A percentile compares a stretch with the other conserved stretches of the same genome.
These are phyloP conservation scores for Cinnamomum micranthum DNA, from an alignment of 164 flowering plant species.

Conservation along the genomic window DNA sequence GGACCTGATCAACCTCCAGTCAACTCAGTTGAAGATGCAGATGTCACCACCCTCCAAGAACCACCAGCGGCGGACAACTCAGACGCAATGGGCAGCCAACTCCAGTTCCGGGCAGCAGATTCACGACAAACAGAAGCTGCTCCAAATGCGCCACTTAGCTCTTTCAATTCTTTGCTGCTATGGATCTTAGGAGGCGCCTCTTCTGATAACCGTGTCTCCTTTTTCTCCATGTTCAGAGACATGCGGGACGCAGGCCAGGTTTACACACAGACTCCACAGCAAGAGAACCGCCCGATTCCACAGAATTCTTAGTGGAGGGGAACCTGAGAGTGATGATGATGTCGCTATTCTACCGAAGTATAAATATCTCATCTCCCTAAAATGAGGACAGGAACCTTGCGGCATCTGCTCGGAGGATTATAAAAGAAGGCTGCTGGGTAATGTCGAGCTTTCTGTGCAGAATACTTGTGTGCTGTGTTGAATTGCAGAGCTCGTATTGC, in stretches of 20 bases:
- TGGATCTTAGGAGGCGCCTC: slow-evolving; percentile 87
- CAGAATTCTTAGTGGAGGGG: slow-evolving; percentile 11
- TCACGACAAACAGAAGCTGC: slow-evolving; percentile 37
- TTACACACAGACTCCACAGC: slow-evolving; percentile 40
- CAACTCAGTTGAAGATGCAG: slow-evolving; percentile 20
- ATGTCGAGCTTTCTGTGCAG: no score
- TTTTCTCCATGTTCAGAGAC: slow-evolving; percentile 83
- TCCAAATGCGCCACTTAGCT: slow-evolving; percentile 49
- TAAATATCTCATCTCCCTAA: no score
- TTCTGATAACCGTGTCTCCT: slow-evolving; percentile 74
- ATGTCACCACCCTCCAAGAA: slow-evolving; percentile 25
- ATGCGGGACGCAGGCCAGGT: slow-evolving; percentile 76
- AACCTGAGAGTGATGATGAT: not conserved
- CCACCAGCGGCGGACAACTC: slow-evolving; percentile 24
- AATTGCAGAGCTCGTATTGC: no score
- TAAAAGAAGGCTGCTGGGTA: no score
- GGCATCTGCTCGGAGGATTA: no score
- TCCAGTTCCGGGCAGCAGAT: slow-evolving; percentile 33
- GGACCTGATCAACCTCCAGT: slow-evolving; percentile 26
- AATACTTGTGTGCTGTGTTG: no score
- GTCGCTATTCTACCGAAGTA: not conserved
- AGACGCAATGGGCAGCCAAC: slow-evolving; percentile 25
- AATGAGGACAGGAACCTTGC: no score
- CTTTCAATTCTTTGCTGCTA: slow-evolving; percentile 71
- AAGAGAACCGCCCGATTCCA: slow-evolving; percentile 15